Evolutionary conservation across 2,329 filamentous ascomycete genomes (phyloP).

Genomic region (Elsinoe ampelina): DNA sequence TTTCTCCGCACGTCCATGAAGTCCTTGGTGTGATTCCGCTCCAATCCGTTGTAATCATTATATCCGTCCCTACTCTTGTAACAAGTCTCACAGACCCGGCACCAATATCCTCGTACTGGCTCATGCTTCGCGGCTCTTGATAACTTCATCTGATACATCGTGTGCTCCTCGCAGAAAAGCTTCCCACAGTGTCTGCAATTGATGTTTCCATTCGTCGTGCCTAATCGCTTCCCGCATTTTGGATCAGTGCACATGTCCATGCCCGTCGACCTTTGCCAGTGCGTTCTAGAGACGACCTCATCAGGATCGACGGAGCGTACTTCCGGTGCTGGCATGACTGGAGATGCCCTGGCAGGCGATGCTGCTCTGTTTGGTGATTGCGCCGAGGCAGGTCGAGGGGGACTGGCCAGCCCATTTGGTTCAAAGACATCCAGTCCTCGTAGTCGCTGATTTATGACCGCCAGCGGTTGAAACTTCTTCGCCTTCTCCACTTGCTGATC

Average conservation of each 20-base stretch:
- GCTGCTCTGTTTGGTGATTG: conserved; percentile 20
- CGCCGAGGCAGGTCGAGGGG: conserved; percentile 31
- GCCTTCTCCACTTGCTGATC: conserved; percentile 89
- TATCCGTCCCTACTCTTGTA: conserved; percentile 95
- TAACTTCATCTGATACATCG: conserved; percentile 99
- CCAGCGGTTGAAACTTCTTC: conserved; percentile 84
- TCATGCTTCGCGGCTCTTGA: conserved; percentile 84
- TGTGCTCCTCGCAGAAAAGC: conserved; percentile 93
- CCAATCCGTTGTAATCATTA: conserved; percentile 59
- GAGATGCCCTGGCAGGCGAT: conserved; percentile 25
- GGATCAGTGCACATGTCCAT: conserved; percentile 82
- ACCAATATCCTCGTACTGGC: conserved; percentile 84
- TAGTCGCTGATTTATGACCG: conserved; percentile 85
- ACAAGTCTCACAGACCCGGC: conserved; percentile 94
- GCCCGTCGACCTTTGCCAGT: conserved; percentile 74
- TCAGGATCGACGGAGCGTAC: conserved; percentile 59
- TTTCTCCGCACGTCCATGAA: conserved; percentile 66
- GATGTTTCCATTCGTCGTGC: conserved; percentile 69
- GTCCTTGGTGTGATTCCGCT: conserved; percentile 60
- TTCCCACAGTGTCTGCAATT: conserved; percentile 91
- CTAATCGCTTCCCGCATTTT: conserved; percentile 69
- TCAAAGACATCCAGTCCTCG: conserved; percentile 91
- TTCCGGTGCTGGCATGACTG: conserved; percentile 29
- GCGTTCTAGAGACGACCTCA: conserved; percentile 73
- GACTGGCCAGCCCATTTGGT: conserved; percentile 62